Percentiles rank a stretch among this genome's conserved stretches.
These are phyloP conservation scores for Carex sylvatica DNA, from an alignment of 202 grass and related monocot genomes.

Conservation along the genomic window DNA sequence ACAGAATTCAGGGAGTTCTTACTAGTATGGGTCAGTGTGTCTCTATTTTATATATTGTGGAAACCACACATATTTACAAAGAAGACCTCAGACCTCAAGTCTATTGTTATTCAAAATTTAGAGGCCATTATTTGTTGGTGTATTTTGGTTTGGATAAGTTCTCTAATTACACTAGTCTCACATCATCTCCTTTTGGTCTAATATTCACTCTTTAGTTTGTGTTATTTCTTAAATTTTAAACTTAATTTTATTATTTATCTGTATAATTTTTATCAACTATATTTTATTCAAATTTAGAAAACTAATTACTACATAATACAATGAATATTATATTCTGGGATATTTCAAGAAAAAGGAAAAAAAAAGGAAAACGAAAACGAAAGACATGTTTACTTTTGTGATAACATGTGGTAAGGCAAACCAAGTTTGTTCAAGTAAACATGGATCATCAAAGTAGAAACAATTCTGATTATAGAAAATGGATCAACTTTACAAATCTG, in stretches of 20 bases:
- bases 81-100: neutral
- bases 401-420: neutral
- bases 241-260: neutral
- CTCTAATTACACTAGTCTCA: neutral
- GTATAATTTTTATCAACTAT: neutral
- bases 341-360: neutral
- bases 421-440: neutral
- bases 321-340: neutral
- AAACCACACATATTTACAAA: neutral
- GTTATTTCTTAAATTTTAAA: neutral
- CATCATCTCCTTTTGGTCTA: neutral
- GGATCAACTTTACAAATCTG: too few relatives aligned
- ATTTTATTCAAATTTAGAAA: neutral
- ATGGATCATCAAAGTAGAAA: neutral
- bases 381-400: neutral
- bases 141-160: constrained; percentile 1
- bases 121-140: neutral
- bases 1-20: neutral
- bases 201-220: neutral
- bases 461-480: neutral
- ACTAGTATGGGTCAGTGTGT: neutral
- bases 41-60: neutral
- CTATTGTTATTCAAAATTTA: neutral
- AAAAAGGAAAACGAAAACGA: neutral
- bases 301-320: neutral